phyloP scores from a whole-genome alignment of 2,329 filamentous ascomycete species.

The Colletotrichum lupini region DNA sequence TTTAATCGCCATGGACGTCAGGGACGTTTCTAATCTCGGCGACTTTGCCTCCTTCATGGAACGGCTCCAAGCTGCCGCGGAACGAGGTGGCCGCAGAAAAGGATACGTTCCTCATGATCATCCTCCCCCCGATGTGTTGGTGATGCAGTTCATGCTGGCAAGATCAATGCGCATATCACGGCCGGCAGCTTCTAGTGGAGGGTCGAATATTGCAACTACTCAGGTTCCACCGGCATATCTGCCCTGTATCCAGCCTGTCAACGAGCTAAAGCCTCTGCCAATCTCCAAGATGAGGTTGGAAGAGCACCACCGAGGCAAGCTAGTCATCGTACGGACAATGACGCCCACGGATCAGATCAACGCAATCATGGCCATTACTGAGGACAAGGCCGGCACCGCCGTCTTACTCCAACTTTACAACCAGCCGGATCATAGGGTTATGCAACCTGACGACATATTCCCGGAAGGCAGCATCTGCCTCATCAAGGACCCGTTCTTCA shows the following conservation, averaged over 20 bases:
- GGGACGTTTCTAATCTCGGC: neutral
- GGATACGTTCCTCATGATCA: neutral
- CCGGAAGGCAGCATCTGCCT: constrained; percentile 48
- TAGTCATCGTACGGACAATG: constrained; percentile 35
- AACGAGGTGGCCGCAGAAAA: neutral
- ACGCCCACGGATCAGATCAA: constrained; percentile 36
- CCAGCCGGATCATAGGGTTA: constrained; percentile 49
- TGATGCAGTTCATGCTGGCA: neutral
- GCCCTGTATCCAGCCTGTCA: constrained; percentile 37
- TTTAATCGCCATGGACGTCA: constrained; percentile 2
- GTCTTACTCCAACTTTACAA: constrained; percentile 53
- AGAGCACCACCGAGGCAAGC: constrained; percentile 41
- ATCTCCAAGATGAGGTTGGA: constrained; percentile 45
- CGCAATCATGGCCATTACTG: constrained; percentile 44
- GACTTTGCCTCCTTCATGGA: neutral
- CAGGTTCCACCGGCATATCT: constrained; percentile 35
- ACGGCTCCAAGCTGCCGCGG: neutral
- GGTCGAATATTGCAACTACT: neutral
- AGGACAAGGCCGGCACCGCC: constrained; percentile 51
- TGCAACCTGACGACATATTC: constrained; percentile 48
- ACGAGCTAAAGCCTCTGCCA: constrained; percentile 36
- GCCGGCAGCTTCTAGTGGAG: neutral
- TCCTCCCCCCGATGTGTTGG: neutral
- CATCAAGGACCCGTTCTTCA: constrained; percentile 67
- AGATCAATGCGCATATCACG: neutral